A percentile compares a stretch with the other conserved stretches of the same genome.
These are phyloP conservation scores for Brassica rapa DNA, from an alignment of 345 rosid genomes.

Conservation along the genomic window DNA sequence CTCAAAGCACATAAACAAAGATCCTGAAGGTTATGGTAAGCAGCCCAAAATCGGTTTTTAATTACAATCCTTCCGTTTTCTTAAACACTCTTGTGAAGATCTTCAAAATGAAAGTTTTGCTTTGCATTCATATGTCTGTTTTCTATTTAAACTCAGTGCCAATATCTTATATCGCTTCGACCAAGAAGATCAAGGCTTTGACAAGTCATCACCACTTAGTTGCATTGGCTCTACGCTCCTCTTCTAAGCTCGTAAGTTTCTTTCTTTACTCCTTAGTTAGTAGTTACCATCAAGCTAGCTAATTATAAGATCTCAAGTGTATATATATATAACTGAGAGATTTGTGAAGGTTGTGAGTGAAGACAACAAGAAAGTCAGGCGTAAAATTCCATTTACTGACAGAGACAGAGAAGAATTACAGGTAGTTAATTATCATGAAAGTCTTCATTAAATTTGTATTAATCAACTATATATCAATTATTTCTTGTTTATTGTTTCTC, in stretches of 20 bases:
- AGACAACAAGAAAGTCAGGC: constrained; percentile 76
- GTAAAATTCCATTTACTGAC: constrained; percentile 69
- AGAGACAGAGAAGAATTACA: constrained; percentile 78
- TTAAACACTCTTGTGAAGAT: not conserved
- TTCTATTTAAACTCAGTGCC: constrained; percentile 51
- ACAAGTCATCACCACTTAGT: constrained; percentile 59
- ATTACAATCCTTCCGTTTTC: not conserved
- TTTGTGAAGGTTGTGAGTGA: constrained; percentile 63
- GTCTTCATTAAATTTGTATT: not conserved
- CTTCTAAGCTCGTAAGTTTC: constrained; percentile 75
- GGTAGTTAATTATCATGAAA: constrained; percentile 47
- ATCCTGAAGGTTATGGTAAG: constrained; percentile 92
- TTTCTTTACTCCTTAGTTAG: constrained; percentile 1
- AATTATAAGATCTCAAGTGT: not conserved
- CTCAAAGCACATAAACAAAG: constrained; percentile 76
- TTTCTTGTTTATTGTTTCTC: constrained; percentile 17
- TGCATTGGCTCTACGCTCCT: constrained; percentile 68
- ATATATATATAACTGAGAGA: not conserved
- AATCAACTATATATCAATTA: not conserved
- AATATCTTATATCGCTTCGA: constrained; percentile 64
- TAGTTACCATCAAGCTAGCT: not conserved
- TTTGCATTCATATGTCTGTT: not conserved
- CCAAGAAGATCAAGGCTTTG: constrained; percentile 85
- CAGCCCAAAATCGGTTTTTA: not conserved
- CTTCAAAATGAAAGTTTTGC: not conserved